A percentile compares a stretch with the other conserved stretches of the same genome.
Conservation (phyloP, 164 flowering plant species). For the Liriodendron chinense region DNA sequence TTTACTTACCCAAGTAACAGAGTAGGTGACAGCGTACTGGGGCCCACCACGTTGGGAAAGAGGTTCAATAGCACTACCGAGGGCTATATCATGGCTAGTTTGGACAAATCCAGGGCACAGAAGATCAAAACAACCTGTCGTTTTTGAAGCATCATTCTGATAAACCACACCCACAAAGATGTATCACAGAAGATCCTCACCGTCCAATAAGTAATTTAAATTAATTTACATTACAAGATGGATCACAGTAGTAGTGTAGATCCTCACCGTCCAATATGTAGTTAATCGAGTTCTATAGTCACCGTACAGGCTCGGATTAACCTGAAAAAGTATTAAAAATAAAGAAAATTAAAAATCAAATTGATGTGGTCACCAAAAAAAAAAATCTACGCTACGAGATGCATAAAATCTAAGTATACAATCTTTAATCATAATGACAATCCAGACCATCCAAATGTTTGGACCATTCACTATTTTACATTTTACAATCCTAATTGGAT, state of each 20-base stretch:
- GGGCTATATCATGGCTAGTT: conserved; percentile 50
- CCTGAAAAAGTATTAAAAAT: neutral
- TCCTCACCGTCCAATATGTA: conserved; percentile 3
- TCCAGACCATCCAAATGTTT: neutral
- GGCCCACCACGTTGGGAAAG: conserved; percentile 34
- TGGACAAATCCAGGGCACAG: conserved; percentile 79
- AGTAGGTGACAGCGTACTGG: conserved; percentile 60
- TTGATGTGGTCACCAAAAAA: too few relatives aligned
- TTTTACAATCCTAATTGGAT: neutral
- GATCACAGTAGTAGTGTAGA: neutral
- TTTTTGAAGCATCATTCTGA: neutral
- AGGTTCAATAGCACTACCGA: conserved; percentile 73
- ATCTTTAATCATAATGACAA: neutral
- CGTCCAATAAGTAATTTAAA: too few relatives aligned
- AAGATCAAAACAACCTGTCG: conserved; percentile 77
- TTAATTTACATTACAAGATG: neutral
- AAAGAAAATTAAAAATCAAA: neutral
- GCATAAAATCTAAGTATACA: too few relatives aligned
- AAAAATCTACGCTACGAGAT: too few relatives aligned
- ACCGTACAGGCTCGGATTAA: conserved; percentile 1
- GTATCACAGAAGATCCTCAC: neutral
- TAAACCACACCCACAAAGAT: neutral
- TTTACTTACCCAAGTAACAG: conserved; percentile 61
- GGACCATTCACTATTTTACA: neutral
- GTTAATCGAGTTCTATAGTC: neutral